Base-by-base conservation (phyloP, 2,329 filamentous ascomycete species). In the Ophiostoma ulmi region DNA sequence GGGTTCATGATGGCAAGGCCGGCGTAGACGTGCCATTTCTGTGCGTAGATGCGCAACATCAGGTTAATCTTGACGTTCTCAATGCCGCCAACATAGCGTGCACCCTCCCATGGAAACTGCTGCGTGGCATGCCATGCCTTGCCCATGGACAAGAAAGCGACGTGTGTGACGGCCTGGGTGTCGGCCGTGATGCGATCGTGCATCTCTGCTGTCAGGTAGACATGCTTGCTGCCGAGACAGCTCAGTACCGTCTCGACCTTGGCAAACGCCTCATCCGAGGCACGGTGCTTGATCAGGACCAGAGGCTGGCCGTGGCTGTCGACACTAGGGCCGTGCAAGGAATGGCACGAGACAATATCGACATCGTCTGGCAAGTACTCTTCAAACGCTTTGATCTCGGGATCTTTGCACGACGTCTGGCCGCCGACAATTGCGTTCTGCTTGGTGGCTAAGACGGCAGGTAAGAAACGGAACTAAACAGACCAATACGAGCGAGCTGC, bases 51-150 rank as follows among this genome's bases (percentile, higher is more conserved):
- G 76, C 95, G 93, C 75, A 99, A 84, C 75, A 93, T 98, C 75
- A 98, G 89, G 82, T 99, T 99, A 83, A 98, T 97, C 83, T 99
- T 99, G 76, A 98, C 94, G 79, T 99, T 99, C 80, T 99, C 95
- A 77, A 99, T 97, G 69, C 95, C 96, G 72, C 95, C 95, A 4
- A 97, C 88, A 80, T 98, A 99, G 73, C 95, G 93, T n/a, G 90
- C 88, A 66, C 94, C 89, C 77, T 98, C 94, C 95, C 95, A 99
- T 0, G 96, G 95, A 76, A 98, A 99, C 79, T 99, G 93, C 72
- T 90, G 87, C 79, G 96, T 96, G 41, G 94, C 94, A 75, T 93
- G 91, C 96, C 96, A 99, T 10, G 95, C 95, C 74, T 94, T 96
- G 74, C 96, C 95, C 95, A 99, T 99, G 78, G 91, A 92, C 68